These are phyloP conservation scores for Coemansia sp. DNA, from an alignment of 192 early-diverging fungal species.

Conservation along the genomic window DNA sequence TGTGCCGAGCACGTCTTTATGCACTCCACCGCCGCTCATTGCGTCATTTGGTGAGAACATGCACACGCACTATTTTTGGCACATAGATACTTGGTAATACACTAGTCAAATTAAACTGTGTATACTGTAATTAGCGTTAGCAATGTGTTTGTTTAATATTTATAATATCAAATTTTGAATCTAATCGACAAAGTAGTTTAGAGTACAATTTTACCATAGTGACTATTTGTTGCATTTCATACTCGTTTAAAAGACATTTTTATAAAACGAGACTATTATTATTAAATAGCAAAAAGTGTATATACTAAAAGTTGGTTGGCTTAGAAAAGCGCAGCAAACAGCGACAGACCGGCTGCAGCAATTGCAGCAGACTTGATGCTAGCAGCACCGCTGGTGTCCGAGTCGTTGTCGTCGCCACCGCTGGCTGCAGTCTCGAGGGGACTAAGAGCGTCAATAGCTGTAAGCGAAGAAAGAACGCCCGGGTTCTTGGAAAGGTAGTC, in stretches of 20 bases:
- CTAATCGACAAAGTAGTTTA: no score
- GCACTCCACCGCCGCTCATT: background rate
- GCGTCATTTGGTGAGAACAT: background rate
- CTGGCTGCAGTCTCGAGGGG: background rate
- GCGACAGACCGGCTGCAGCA: constrained; percentile 21
- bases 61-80: background rate
- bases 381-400: constrained; percentile 9
- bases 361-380: constrained; percentile 20
- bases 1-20: background rate
- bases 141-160: no score
- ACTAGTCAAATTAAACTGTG: background rate
- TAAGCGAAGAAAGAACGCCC: background rate
- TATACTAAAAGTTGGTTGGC: background rate
- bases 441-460: background rate
- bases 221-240: no score
- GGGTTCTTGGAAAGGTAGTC: constrained; percentile 12
- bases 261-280: no score
- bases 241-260: no score
- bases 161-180: no score
- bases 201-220: no score
- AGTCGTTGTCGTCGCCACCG: background rate
- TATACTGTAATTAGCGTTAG: background rate
- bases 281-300: no score
- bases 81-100: background rate
- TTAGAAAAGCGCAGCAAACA: constrained; percentile 31